These are phyloP conservation scores for Choiromyces venosus DNA, from an alignment of 495 filamentous ascomycete genomes.

Conservation along the genomic window DNA sequence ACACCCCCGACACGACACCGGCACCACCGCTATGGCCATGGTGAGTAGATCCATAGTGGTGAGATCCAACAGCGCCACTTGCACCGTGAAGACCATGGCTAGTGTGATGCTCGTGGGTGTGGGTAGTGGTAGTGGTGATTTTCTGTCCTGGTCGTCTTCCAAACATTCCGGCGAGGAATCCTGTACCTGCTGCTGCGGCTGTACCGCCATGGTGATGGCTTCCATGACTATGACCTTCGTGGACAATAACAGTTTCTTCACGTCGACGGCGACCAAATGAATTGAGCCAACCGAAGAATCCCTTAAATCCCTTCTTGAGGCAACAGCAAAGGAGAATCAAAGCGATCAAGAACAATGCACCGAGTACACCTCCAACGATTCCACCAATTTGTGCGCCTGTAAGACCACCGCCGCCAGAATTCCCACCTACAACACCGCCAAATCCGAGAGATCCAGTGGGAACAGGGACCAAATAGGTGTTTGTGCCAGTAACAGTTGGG, in stretches of 20 bases:
- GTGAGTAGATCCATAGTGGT: slow-evolving; percentile 5
- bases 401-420: slow-evolving; percentile 13
- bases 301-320: slow-evolving; percentile 33
- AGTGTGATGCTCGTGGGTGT: slow-evolving; percentile 28
- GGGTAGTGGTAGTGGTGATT: slow-evolving; percentile 31
- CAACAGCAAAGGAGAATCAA: slow-evolving; percentile 40
- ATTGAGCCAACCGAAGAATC: slow-evolving; percentile 36
- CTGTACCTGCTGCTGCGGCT: slow-evolving; percentile 17
- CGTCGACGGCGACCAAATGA: slow-evolving; percentile 11
- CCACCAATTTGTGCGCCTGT: slow-evolving; percentile 41
- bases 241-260: slow-evolving; percentile 22
- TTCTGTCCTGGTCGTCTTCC: slow-evolving; percentile 28
- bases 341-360: slow-evolving; percentile 39
- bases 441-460: slow-evolving; percentile 34
- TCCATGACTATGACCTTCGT: slow-evolving; percentile 14
- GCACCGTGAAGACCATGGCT: slow-evolving; percentile 3
- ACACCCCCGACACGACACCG: slow-evolving; percentile 4
- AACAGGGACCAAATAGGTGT: slow-evolving; percentile 38
- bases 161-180: slow-evolving; percentile 32
- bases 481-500: slow-evolving; percentile 36
- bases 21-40: not conserved
- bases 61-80: not conserved
- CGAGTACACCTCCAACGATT: slow-evolving; percentile 41
- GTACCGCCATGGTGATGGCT: slow-evolving; percentile 18
- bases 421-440: slow-evolving; percentile 28